Base-by-base conservation (phyloP, 495 filamentous ascomycete genomes). In the Lasiosphaeriaceae sp. region DNA sequence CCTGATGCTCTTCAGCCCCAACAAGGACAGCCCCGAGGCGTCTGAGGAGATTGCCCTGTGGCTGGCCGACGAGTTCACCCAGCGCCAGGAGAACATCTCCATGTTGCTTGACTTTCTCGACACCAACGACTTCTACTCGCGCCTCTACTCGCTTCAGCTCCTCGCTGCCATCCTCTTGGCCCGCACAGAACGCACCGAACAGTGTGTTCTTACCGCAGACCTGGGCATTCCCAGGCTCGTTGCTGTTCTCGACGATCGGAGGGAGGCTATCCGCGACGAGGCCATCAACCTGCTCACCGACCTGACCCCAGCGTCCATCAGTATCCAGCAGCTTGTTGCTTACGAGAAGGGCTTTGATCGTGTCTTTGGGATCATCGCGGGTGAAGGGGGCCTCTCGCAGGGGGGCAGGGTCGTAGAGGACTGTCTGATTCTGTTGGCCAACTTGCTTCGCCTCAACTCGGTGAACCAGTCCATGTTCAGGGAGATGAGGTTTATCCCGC, bases 81-180 rank as follows among this genome's bases (percentile, higher is more conserved):
- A 96, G 81, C 89, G 92, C 61, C 93, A 97, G 87, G 94, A 97
- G 73, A 97, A 98, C 72, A 94, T 97, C 55, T 95, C 90, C 0
- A 76, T 92, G 35, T 80, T 98, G 44, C 81, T 97, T 52, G 90
- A 94, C 61, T 87, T 98, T 31, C 78, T 98, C 20, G 92, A 96
- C 62, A 83, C 85, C 41, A 77, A 77, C 52, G 94, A 98, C 59
- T 97, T 96, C 70, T 97, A 96, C 73, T 92, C 91, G 11, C 87
- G 94, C 9, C 82, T 97, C 2, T 97, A 97, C 71, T 91, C 90
- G 14, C 69, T 97, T 47, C 92, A 97, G 74, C 80, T 98, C 56
- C 88, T 98, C 47, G 85, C 86, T 37, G 89, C 91, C 31, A 95
- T 96, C 37, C 85, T 86, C 50, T 78, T 83, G n/a, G 90, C 93